Evolutionary conservation across 2,329 filamentous ascomycete species (phyloP).

Genomic region (Cladosporium sp.): DNA sequence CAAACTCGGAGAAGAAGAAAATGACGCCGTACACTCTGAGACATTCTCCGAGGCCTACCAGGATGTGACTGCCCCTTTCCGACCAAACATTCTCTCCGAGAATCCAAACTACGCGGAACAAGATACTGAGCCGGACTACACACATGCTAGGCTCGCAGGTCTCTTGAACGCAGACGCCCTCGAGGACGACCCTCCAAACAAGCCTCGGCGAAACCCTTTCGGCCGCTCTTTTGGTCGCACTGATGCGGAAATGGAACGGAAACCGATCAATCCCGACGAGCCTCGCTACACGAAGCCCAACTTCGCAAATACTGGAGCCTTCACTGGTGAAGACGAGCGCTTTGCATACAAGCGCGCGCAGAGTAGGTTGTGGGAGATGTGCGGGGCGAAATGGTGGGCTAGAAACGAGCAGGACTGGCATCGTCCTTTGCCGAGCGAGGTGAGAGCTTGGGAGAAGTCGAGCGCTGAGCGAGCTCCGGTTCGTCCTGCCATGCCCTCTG

Average conservation of each 20-base stretch:
- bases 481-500: neutral
- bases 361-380: slow-evolving; percentile 78
- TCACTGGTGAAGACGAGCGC: slow-evolving; percentile 74
- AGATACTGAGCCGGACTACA: slow-evolving; percentile 30
- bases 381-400: slow-evolving; percentile 64
- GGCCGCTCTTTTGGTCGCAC: slow-evolving; percentile 27
- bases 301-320: slow-evolving; percentile 60
- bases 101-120: slow-evolving; percentile 31
- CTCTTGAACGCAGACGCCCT: slow-evolving; percentile 39
- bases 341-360: slow-evolving; percentile 75
- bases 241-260: slow-evolving; percentile 28
- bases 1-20: slow-evolving; percentile 17
- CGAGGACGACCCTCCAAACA: slow-evolving; percentile 46
- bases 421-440: slow-evolving; percentile 57
- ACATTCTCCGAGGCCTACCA: slow-evolving; percentile 70
- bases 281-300: slow-evolving; percentile 39
- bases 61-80: slow-evolving; percentile 68
- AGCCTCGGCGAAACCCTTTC: slow-evolving; percentile 26
- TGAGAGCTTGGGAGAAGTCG: slow-evolving; percentile 58
- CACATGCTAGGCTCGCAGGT: slow-evolving; percentile 31
- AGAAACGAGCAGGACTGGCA: slow-evolving; percentile 58
- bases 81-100: slow-evolving; percentile 70
- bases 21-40: slow-evolving; percentile 57
- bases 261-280: slow-evolving; percentile 29
- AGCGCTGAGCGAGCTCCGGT: neutral